These are phyloP conservation scores for Pisolithus marmoratus DNA, from an alignment of 768 basidiomycete species.

Conservation along the genomic window DNA sequence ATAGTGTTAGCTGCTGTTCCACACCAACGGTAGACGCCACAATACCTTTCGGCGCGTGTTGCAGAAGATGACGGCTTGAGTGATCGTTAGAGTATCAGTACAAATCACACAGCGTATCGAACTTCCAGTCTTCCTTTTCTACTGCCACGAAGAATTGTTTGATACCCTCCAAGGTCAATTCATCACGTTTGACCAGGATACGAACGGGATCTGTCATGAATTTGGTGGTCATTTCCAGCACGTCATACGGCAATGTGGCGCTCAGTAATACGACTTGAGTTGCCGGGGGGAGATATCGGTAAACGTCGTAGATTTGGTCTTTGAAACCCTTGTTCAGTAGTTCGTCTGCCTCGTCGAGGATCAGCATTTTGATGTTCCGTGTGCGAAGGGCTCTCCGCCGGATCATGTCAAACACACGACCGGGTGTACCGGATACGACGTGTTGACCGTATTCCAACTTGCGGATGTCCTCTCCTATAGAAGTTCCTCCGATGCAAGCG, in stretches of 20 bases:
- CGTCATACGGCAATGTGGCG: slow-evolving; percentile 93
- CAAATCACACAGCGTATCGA: slow-evolving; percentile 94
- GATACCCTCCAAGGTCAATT: slow-evolving; percentile 94
- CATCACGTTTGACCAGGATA: slow-evolving; percentile 98
- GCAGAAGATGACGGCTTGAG: slow-evolving; percentile 99
- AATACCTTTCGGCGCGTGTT: slow-evolving; percentile 92
- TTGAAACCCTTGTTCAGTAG: slow-evolving; percentile 97
- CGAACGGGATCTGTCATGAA: slow-evolving; percentile 99
- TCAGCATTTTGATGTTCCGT: slow-evolving; percentile 96
- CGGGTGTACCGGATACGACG: slow-evolving; percentile 95
- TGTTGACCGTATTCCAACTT: slow-evolving; percentile 98
- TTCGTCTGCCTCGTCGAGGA: slow-evolving; percentile 94
- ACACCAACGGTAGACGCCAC: background rate
- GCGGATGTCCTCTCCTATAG: slow-evolving; percentile 94
- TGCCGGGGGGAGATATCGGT: slow-evolving; percentile 93
- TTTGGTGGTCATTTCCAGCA: slow-evolving; percentile 98
- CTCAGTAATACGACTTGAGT: slow-evolving; percentile 97
- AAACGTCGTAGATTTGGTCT: slow-evolving; percentile 99
- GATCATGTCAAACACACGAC: slow-evolving; percentile 99
- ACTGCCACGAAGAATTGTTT: slow-evolving; percentile 98
- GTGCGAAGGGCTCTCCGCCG: slow-evolving; percentile 87
- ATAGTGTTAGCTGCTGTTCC: slow-evolving; percentile 6
- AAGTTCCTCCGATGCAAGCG: slow-evolving; percentile 96
- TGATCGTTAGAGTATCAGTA: slow-evolving; percentile 99
- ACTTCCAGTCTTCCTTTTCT: slow-evolving; percentile 99